Evolutionary conservation across 208 protist genomes (phyloP), one percentile per base, ranked within the genome.

Genomic region (Polymyxa betae): DNA sequence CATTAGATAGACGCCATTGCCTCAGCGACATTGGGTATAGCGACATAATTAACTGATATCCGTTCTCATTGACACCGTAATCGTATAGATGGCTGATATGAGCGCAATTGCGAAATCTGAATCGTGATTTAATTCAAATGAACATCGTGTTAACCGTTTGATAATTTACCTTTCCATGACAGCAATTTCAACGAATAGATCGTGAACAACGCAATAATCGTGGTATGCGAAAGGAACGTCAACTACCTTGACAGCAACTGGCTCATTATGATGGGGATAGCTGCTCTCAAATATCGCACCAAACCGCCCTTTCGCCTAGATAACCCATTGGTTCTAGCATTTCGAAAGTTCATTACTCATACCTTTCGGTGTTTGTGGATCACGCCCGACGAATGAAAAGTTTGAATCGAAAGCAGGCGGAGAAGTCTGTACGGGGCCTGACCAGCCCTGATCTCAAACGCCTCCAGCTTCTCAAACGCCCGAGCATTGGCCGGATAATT

Each of bases 291-390:
- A 43, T 43, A 82, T 43, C 16, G n/a, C 5, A 20, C 72, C 72
- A n/a, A 82, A 82, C 35, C 72, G 72, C n/a, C 72, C 72, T 43
- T 82, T 82, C 35, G 72, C 72, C 49, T 60, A 60, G 5, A 60
- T 60, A 60, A 60, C 24, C 5, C 24, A 29, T 29, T 60, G 49
- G 24, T 29, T 5, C 49, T 29, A 24, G 12, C 12, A 60, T 24
- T 29, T 29, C 49, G 24, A 24, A 60, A 24, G 5, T 60, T 29
- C 24, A 5, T 5, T 29, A 24, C 5, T 29, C 24, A 60, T 60
- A 60, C 49, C 35, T 45, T 82, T 38, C 72, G 72, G 16, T 16
- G 5, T 43, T 43, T 43, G 72, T 82, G 5, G 35, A 45, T 43
- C 5, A 82, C 5, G 5, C n/a, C 35, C 72, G 5, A 12, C 72